Percentiles rank a stretch among this genome's conserved stretches.
phyloP scores from a whole-genome alignment of 345 rosid genomes.

The Euphorbia pulcherrima region DNA sequence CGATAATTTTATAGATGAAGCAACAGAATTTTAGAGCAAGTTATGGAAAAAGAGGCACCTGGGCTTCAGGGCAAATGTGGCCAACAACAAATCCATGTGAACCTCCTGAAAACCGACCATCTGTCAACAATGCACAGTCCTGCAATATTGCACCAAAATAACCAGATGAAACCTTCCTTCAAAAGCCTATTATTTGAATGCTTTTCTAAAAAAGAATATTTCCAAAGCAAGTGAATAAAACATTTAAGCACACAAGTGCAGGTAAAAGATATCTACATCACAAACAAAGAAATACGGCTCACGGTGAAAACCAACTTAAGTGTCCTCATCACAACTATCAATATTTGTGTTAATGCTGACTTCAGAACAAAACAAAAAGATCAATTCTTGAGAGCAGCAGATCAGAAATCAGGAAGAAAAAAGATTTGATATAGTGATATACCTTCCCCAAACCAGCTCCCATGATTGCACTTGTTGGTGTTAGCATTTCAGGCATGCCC shows the following conservation, averaged over 20 bases:
- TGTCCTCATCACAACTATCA: background rate
- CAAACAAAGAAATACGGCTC: background rate
- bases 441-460: constrained; percentile 99
- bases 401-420: background rate
- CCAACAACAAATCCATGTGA: constrained; percentile 99
- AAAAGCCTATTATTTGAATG: background rate
- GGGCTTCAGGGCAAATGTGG: constrained; percentile 96
- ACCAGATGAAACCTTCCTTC: constrained; percentile 8
- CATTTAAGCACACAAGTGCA: background rate
- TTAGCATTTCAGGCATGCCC: constrained; percentile 99
- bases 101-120: constrained; percentile 97
- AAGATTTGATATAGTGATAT: constrained; percentile 3
- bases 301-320: background rate
- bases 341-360: background rate
- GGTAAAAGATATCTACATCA: background rate
- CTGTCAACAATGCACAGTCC: constrained; percentile 94
- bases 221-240: background rate
- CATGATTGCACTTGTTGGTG: constrained; percentile 98
- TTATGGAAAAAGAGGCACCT: constrained; percentile 45
- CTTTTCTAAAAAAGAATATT: no score
- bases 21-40: background rate
- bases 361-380: background rate
- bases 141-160: constrained; percentile 33
- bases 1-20: background rate
- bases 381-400: background rate